These are phyloP conservation scores for Hyaloscypha variabilis DNA, from an alignment of 495 filamentous ascomycete genomes.

Conservation along the genomic window DNA sequence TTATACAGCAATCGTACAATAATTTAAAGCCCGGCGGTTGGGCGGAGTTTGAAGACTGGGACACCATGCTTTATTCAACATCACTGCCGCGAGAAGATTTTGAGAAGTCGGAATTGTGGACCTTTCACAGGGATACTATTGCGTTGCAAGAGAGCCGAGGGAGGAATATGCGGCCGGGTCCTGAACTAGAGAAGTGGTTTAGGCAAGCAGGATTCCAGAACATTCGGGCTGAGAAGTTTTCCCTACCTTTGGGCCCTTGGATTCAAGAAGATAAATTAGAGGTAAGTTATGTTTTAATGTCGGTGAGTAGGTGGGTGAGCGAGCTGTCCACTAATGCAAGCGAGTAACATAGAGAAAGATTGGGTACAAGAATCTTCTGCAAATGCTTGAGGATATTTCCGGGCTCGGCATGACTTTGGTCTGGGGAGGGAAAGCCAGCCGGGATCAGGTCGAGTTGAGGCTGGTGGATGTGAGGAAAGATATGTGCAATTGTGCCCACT, in stretches of 20 bases:
- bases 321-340: too few relatives aligned
- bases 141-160: constrained; percentile 7
- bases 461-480: too few relatives aligned
- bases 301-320: too few relatives aligned
- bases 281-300: too few relatives aligned
- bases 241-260: constrained; percentile 57
- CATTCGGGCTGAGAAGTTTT: constrained; percentile 41
- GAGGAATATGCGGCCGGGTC: constrained; percentile 5
- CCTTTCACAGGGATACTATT: constrained; percentile 31
- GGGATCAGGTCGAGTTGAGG: too few relatives aligned
- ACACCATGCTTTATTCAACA: too few relatives aligned
- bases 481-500: too few relatives aligned
- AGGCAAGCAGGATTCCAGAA: constrained; percentile 56
- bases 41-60: constrained; percentile 45
- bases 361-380: too few relatives aligned
- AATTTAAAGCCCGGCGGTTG: constrained; percentile 44
- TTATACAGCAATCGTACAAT: background rate
- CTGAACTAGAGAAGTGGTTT: constrained; percentile 48
- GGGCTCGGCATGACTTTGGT: too few relatives aligned
- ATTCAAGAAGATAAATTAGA: background rate
- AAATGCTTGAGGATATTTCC: too few relatives aligned
- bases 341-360: too few relatives aligned
- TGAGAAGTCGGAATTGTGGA: constrained; percentile 6
- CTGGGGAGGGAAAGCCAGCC: too few relatives aligned
- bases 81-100: constrained; percentile 25